These are phyloP conservation scores for Sporothrix curviconia DNA, from an alignment of 2,329 filamentous ascomycete species.

Conservation along the genomic window DNA sequence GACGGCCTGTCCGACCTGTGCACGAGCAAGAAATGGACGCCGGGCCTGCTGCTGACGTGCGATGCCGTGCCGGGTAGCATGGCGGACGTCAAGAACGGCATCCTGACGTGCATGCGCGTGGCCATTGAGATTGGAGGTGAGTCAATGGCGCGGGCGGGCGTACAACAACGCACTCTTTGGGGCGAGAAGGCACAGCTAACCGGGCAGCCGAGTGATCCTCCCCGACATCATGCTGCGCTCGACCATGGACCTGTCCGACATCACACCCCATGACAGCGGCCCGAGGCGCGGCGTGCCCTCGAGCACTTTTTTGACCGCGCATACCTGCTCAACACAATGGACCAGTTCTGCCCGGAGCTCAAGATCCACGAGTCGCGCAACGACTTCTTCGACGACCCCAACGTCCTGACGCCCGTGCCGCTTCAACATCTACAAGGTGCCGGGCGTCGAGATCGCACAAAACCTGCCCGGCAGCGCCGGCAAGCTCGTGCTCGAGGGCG, in stretches of 20 bases:
- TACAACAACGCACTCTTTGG: too few relatives aligned
- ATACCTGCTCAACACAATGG: conserved; percentile 27
- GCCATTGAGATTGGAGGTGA: conserved; percentile 42
- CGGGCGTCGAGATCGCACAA: conserved; percentile 10
- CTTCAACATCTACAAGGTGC: conserved; percentile 23
- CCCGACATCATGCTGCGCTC: conserved; percentile 31
- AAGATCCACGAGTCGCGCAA: conserved; percentile 29
- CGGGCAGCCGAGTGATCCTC: conserved; percentile 33
- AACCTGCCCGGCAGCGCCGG: conserved; percentile 17
- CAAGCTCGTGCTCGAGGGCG: conserved; percentile 23
- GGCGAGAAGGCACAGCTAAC: too few relatives aligned
- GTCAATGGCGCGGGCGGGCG: too few relatives aligned
- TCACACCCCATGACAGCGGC: conserved; percentile 22
- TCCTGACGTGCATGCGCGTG: conserved; percentile 39
- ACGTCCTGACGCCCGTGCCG: conserved; percentile 22
- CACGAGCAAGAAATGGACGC: conserved; percentile 32
- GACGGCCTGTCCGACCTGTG: conserved; percentile 29
- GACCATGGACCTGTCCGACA: conserved; percentile 25
- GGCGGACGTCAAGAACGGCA: conserved; percentile 38
- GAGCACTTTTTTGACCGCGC: conserved; percentile 31
- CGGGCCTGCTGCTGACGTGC: conserved; percentile 37
- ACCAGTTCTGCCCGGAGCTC: conserved; percentile 31
- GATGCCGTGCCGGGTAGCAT: conserved; percentile 37
- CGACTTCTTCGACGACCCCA: conserved; percentile 29
- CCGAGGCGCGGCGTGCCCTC: conserved; percentile 25